These are phyloP conservation scores for Heliamphora pulchella DNA, from an alignment of 179 eudicot genomes.

Conservation along the genomic window DNA sequence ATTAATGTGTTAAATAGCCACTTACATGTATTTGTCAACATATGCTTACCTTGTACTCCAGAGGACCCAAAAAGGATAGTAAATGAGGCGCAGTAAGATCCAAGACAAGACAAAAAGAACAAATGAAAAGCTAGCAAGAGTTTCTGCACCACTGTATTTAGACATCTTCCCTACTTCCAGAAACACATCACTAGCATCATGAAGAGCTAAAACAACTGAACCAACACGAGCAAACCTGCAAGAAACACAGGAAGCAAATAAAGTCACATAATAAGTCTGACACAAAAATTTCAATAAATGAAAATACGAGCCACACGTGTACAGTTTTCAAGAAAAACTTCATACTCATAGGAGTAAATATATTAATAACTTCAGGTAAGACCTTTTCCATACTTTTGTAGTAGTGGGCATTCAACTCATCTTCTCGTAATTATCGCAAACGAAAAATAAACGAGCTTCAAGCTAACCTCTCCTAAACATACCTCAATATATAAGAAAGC, in stretches of 20 bases:
- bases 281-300: neutral
- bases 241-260: constrained; percentile 16
- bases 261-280: neutral
- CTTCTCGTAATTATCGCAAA: neutral
- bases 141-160: constrained; percentile 79
- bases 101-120: constrained; percentile 72
- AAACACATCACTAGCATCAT: constrained; percentile 92
- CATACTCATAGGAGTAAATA: neutral
- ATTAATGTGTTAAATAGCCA: neutral
- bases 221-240: constrained; percentile 89
- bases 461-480: constrained; percentile 14
- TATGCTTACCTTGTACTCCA: constrained; percentile 86
- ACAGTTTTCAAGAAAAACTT: no score
- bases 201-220: constrained; percentile 80
- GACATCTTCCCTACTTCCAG: constrained; percentile 97
- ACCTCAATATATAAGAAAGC: constrained; percentile 68
- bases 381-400: no score
- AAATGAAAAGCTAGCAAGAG: constrained; percentile 70
- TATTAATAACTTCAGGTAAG: neutral
- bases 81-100: constrained; percentile 81
- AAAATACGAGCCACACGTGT: no score
- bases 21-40: neutral
- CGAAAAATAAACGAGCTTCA: neutral
- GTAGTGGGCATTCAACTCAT: no score
- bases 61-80: constrained; percentile 87